Percentiles rank a stretch among this genome's conserved stretches.
Evolutionary conservation across 2,329 filamentous ascomycete species (phyloP).

Genomic region (Gyromitra esculenta): DNA sequence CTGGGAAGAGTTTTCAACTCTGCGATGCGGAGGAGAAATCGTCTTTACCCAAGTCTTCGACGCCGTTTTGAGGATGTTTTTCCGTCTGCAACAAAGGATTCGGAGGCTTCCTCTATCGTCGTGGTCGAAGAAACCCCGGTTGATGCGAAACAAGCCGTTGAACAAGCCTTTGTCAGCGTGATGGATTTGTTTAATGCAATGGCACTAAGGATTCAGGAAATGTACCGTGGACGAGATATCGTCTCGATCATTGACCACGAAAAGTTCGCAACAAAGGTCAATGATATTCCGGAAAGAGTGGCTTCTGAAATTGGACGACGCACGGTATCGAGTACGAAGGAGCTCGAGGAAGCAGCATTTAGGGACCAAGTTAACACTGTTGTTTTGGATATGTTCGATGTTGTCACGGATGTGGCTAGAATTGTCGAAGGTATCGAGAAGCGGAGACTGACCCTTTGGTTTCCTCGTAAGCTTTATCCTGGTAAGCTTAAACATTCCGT

Average conservation of each 20-base stretch:
- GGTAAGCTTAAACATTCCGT: conserved; percentile 23
- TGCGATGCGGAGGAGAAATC: conserved; percentile 50
- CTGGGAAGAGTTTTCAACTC: conserved; percentile 51
- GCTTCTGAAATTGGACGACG: conserved; percentile 25
- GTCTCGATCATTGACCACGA: conserved; percentile 46
- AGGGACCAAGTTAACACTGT: conserved; percentile 52
- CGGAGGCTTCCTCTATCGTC: conserved; percentile 35
- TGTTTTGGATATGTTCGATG: conserved; percentile 50
- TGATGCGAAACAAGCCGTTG: conserved; percentile 30
- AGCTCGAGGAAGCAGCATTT: conserved; percentile 52
- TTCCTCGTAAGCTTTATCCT: conserved; percentile 46
- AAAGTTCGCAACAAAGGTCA: conserved; percentile 35
- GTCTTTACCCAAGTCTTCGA: conserved; percentile 36
- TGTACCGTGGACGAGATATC: conserved; percentile 44
- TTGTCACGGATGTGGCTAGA: conserved; percentile 45
- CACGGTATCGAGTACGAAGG: conserved; percentile 31
- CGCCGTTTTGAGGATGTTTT: conserved; percentile 46
- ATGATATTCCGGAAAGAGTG: conserved; percentile 33
- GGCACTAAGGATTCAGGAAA: conserved; percentile 43
- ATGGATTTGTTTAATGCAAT: conserved; percentile 40
- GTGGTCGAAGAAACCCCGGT: conserved; percentile 13
- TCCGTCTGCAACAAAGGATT: conserved; percentile 18
- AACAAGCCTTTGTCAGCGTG: conserved; percentile 32
- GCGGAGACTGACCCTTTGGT: conserved; percentile 43
- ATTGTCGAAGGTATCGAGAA: conserved; percentile 48